phyloP scores from a whole-genome alignment of 805 yeast genomes.

The Metschnikowia kunwiensis region DNA sequence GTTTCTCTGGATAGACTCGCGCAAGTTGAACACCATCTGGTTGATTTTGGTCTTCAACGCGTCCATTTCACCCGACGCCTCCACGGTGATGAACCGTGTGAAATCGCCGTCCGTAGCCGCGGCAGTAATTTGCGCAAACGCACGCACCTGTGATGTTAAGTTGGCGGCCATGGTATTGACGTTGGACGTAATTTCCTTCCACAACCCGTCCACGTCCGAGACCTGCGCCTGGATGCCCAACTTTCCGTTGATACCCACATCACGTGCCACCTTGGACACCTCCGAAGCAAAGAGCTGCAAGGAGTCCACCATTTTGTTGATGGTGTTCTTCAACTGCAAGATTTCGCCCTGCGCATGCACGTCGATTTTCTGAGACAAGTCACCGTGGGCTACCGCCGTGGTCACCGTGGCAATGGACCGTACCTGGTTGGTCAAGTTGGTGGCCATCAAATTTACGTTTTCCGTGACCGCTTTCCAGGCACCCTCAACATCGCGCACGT shows the following conservation, averaged over 20 bases:
- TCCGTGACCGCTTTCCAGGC: conserved; percentile 51
- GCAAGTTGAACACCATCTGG: conserved; percentile 66
- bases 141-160: conserved; percentile 87
- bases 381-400: conserved; percentile 90
- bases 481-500: conserved; percentile 50
- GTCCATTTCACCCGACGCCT: conserved; percentile 89
- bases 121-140: conserved; percentile 89
- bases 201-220: conserved; percentile 82
- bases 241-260: conserved; percentile 91
- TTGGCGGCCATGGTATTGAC: conserved; percentile 95
- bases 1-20: conserved; percentile 87
- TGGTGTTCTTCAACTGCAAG: conserved; percentile 77
- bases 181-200: conserved; percentile 90
- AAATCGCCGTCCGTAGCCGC: conserved; percentile 94
- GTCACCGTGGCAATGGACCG: conserved; percentile 88
- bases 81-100: conserved; percentile 85
- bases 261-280: conserved; percentile 86
- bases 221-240: conserved; percentile 91
- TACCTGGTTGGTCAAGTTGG: conserved; percentile 66
- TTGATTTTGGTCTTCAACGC: conserved; percentile 59
- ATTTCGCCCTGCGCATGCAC: conserved; percentile 92
- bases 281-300: conserved; percentile 84
- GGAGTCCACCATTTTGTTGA: conserved; percentile 91
- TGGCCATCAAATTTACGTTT: conserved; percentile 47
- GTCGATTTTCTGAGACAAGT: conserved; percentile 76